Base-by-base conservation (phyloP, 1,284 basidiomycete species). In the Heterobasidion irregulare region DNA sequence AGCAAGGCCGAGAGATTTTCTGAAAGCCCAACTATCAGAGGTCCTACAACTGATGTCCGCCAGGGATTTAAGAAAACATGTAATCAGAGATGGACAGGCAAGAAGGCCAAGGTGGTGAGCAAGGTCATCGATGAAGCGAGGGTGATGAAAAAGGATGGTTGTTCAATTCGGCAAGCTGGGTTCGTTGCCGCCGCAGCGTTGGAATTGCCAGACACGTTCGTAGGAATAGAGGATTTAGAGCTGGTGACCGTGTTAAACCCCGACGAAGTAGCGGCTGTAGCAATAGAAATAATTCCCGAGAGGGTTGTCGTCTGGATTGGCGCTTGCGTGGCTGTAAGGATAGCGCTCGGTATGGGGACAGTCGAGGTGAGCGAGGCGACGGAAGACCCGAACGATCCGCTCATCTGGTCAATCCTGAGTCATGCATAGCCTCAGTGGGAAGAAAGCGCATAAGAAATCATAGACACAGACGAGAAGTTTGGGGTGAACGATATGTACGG, bases 401-500 rank as follows among this genome's bases (percentile, higher is more conserved):
- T 71, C 84, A 87, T 85, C 43, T 72, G 71, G 43, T 71, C 65
- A 33, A 87, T 70, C 8, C 81, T 86, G 59, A 18, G 43, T 19
- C 3, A 6, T 19, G 46, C 19, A 26, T 26, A 26, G 36, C 53
- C 41, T 35, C 61, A 44, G 36, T 53, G 50, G 50, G 33, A 53
- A 44, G 50, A 47, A 51, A 10, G 38, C 4, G 38, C 8, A 41
- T 41, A 41, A 50, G 33, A 15, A 34, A 26, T 9, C 3, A 68
- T 77, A 38, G 56, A 82, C 82, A 63, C 63, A 70, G 4, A 26
- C 26, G 26, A 26, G 26, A 88, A 87, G 59, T 70, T 73, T 0
- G 76, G 73, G 0, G 84, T 84, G 66, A 73, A 87, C 43, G 71
- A 72, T 0, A 57, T 56, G 58, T 79, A 82, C 6, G 53, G 53